Conservation (phyloP, 192 early-diverging fungal species). For the Neocallimastix lanati region DNA sequence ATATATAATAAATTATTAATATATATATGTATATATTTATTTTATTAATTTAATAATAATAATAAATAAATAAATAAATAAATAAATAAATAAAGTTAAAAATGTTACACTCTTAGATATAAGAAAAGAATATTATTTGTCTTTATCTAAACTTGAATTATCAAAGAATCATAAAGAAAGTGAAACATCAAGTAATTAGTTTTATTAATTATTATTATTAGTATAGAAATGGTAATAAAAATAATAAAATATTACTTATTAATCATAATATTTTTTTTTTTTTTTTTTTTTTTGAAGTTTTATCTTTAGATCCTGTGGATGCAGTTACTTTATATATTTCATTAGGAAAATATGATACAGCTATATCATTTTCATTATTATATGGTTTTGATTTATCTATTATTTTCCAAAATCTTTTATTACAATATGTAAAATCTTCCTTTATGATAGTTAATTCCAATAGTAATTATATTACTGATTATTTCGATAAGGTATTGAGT, state of each 20-base stretch:
- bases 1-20: no score
- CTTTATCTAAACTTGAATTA: neutral
- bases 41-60: no score
- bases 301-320: neutral
- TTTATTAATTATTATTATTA: no score
- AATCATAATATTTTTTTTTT: no score
- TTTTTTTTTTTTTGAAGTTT: no score
- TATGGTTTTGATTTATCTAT: neutral
- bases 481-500: neutral
- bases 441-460: neutral
- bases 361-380: neutral
- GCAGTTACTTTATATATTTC: neutral
- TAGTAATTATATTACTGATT: neutral
- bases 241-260: no score
- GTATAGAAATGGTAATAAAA: no score
- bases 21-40: no score
- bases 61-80: no score
- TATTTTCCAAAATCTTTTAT: neutral
- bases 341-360: neutral
- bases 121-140: neutral
- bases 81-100: neutral
- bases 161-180: neutral
- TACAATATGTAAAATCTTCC: neutral
- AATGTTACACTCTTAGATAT: neutral
- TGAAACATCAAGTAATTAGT: neutral